These are phyloP conservation scores for Quercus glauca DNA, from an alignment of 306 rosid species.

Conservation along the genomic window DNA sequence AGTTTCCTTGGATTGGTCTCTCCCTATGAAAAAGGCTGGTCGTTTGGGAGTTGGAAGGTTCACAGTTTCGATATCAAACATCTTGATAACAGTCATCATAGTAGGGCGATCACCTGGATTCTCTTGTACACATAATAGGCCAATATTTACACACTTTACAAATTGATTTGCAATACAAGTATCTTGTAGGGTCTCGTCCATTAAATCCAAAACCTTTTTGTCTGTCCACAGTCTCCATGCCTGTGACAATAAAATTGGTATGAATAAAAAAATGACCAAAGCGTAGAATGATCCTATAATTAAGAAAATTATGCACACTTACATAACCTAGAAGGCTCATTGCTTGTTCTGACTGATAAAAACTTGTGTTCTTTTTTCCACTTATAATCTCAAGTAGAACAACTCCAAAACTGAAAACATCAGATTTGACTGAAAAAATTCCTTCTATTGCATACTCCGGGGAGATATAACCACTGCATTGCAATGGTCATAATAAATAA, in stretches of 20 bases:
- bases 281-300: too few species aligned
- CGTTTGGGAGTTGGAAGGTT: conserved; percentile 34
- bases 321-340: conserved; percentile 53
- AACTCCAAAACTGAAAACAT: conserved; percentile 59
- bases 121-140: conserved; percentile 47
- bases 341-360: conserved; percentile 28
- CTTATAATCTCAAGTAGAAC: conserved; percentile 51
- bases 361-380: conserved; percentile 47
- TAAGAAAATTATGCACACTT: not conserved
- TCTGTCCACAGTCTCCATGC: not conserved
- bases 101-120: conserved; percentile 44
- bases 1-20: conserved; percentile 16
- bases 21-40: conserved; percentile 35
- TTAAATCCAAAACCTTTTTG: conserved; percentile 37
- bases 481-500: too few species aligned
- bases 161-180: conserved; percentile 29
- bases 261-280: not conserved
- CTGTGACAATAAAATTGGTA: conserved; percentile 13
- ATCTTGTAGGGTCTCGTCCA: conserved; percentile 31
- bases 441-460: not conserved
- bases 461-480: too few species aligned
- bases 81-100: conserved; percentile 34
- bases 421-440: conserved; percentile 46
- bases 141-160: conserved; percentile 32
- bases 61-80: conserved; percentile 39